A percentile compares a stretch with the other conserved stretches of the same genome.
These are phyloP conservation scores for Termitomyces bulborhizus DNA, from an alignment of 768 basidiomycete species.

Conservation along the genomic window DNA sequence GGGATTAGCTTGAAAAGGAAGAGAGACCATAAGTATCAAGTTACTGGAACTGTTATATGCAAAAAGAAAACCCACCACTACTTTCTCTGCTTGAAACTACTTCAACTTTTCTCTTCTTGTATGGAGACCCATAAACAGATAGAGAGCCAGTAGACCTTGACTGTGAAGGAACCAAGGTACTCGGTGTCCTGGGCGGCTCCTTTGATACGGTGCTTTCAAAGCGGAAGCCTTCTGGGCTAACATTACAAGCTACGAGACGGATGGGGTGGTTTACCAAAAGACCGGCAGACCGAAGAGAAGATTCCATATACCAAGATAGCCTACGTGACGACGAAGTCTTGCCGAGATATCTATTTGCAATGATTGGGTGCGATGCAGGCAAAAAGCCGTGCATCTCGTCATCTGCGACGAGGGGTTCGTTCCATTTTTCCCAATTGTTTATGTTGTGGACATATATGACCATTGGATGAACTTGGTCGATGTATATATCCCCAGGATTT, in stretches of 20 bases:
- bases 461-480: background rate
- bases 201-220: background rate
- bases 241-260: background rate
- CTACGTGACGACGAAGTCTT: background rate
- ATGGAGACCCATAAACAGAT: background rate
- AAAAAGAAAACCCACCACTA: background rate
- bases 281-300: background rate
- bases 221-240: background rate
- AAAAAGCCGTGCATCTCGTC: background rate
- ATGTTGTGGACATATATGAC: background rate
- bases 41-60: background rate
- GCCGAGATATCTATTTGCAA: background rate
- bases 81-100: background rate
- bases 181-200: background rate
- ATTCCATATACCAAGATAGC: background rate
- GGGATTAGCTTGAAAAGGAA: background rate
- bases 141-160: background rate
- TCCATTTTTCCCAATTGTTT: background rate
- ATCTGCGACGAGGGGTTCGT: background rate
- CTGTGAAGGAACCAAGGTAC: background rate
- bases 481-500: slow-evolving; percentile 1
- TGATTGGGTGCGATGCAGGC: background rate
- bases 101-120: background rate
- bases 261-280: background rate
- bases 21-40: too few species aligned